Conservation (phyloP, 2,329 filamentous ascomycete genomes). For the Phialemoniopsis sp. region DNA sequence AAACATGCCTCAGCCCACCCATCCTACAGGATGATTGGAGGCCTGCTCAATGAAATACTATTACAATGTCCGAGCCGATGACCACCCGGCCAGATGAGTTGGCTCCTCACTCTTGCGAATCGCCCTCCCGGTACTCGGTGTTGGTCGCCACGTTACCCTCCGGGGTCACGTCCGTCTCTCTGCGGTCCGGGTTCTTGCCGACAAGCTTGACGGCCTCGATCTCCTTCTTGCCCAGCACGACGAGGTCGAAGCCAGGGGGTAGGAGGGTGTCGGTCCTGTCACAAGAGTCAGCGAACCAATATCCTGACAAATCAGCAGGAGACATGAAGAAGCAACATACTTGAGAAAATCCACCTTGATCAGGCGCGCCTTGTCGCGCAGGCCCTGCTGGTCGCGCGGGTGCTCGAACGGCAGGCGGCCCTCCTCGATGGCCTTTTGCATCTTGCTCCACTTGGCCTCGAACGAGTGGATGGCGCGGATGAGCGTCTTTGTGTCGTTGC, state of each 20-base stretch:
- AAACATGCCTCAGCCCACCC: no score
- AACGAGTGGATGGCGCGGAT: conserved; percentile 33
- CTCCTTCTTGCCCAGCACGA: conserved; percentile 48
- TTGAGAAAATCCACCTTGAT: conserved; percentile 49
- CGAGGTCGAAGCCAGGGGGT: conserved; percentile 43
- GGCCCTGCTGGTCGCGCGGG: conserved; percentile 47
- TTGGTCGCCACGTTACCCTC: conserved; percentile 6
- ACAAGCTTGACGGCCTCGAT: conserved; percentile 27
- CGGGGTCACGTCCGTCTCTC: conserved; percentile 41
- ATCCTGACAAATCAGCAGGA: not conserved
- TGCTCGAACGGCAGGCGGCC: conserved; percentile 31
- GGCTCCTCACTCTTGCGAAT: no score
- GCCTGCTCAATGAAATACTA: no score
- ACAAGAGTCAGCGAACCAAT: no score
- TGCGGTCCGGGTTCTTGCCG: conserved; percentile 45
- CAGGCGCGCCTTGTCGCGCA: conserved; percentile 55
- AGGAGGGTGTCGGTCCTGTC: conserved; percentile 33
- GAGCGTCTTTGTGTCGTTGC: conserved; percentile 34
- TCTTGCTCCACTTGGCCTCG: conserved; percentile 32
- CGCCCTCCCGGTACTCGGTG: not conserved
- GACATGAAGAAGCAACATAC: conserved; percentile 19
- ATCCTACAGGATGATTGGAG: no score
- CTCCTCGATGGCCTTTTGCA: conserved; percentile 21
- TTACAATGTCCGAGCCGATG: no score
- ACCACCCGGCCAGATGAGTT: no score